phyloP scores from a whole-genome alignment of 306 rosid species.

The Ammopiptanthus mongolicus region DNA sequence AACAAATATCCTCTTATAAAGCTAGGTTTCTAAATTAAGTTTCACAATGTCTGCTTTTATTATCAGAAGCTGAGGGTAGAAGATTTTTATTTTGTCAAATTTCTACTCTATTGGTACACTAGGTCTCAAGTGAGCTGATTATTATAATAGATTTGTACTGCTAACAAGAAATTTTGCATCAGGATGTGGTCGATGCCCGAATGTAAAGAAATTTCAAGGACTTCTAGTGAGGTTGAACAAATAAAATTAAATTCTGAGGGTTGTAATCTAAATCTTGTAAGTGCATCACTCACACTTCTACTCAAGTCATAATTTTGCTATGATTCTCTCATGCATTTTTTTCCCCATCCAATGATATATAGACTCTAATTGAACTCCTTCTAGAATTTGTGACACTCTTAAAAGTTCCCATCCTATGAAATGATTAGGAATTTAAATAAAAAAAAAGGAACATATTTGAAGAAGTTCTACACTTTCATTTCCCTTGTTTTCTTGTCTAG shows the following conservation, averaged over 20 bases:
- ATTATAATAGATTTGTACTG: constrained; percentile 7
- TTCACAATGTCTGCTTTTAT: constrained; percentile 10
- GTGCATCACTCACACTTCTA: constrained; percentile 22
- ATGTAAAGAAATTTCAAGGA: constrained; percentile 40
- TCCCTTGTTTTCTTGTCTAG: neutral
- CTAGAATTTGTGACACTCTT: neutral
- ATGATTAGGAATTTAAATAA: neutral
- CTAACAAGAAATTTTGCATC: constrained; percentile 26
- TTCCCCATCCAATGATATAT: neutral
- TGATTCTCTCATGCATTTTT: neutral
- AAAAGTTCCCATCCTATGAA: neutral
- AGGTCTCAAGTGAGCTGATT: constrained; percentile 7
- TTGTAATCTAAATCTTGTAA: constrained; percentile 56
- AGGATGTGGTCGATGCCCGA: constrained; percentile 72
- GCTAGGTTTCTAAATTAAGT: neutral
- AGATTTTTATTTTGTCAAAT: neutral
- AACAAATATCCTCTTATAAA: neutral
- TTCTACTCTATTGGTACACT: neutral
- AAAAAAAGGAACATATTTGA: neutral
- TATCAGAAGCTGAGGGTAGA: neutral
- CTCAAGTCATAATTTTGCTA: neutral
- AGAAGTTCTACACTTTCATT: neutral
- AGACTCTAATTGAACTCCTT: neutral
- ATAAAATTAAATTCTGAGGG: constrained; percentile 33
- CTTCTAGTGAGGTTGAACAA: constrained; percentile 34